phyloP scores from a whole-genome alignment of 2,329 filamentous ascomycete species.

The Cladosporium sp. region DNA sequence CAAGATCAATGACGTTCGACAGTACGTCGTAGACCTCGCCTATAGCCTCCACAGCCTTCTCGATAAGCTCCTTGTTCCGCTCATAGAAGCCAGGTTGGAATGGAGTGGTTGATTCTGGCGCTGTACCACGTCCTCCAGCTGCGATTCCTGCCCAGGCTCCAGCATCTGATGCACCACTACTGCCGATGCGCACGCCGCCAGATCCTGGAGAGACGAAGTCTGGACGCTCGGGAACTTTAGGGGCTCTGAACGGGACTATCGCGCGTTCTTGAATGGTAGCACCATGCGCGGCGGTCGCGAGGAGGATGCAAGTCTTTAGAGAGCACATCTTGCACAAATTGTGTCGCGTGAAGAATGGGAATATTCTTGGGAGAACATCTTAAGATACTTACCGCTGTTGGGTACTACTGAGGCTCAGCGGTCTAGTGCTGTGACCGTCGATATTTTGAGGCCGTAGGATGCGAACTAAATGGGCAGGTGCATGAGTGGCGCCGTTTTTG shows the following conservation, averaged over 20 bases:
- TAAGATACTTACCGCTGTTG: background rate
- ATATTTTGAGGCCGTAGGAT: background rate
- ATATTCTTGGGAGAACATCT: background rate
- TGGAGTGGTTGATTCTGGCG: conserved; percentile 2
- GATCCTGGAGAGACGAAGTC: background rate
- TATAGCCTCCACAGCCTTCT: conserved; percentile 1
- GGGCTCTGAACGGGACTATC: background rate
- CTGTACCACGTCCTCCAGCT: background rate
- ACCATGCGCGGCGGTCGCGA: background rate
- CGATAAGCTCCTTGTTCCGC: conserved; percentile 11
- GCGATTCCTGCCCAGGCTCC: background rate
- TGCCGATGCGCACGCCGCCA: background rate
- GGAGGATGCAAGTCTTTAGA: background rate
- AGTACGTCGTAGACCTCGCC: conserved; percentile 10
- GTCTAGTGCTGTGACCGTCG: background rate
- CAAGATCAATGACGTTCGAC: background rate
- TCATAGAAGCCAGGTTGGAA: background rate
- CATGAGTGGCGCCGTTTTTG: conserved; percentile 1
- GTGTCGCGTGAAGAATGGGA: background rate
- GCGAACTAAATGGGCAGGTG: background rate
- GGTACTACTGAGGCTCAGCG: background rate
- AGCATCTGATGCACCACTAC: background rate
- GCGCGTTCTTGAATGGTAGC: background rate
- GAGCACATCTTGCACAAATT: background rate
- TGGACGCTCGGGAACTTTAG: background rate